Conservation (phyloP, 2,329 filamentous ascomycete species). For the Penicillium crustosum region DNA sequence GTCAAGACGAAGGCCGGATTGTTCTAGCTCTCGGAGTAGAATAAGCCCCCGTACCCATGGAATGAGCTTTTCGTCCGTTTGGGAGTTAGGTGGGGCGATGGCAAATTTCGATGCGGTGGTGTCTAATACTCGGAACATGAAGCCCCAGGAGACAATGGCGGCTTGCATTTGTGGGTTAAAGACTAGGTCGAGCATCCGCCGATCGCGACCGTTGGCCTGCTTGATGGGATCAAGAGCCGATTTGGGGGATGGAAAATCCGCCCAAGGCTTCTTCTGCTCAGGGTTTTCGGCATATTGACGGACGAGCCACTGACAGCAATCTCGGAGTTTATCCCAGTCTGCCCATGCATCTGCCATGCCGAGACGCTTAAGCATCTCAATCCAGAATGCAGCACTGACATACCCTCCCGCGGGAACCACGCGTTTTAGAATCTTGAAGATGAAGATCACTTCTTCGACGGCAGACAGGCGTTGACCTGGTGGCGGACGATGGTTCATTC, state of each 20-base stretch:
- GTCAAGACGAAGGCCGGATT: conserved; percentile 37
- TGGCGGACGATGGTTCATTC: conserved; percentile 25
- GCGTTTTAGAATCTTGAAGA: conserved; percentile 50
- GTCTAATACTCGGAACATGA: conserved; percentile 35
- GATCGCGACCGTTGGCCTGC: conserved; percentile 12
- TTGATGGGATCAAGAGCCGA: not conserved
- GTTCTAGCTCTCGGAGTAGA: conserved; percentile 41
- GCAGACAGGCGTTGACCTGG: conserved; percentile 28
- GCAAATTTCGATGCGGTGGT: conserved; percentile 20
- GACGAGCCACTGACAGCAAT: conserved; percentile 54
- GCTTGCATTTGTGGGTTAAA: conserved; percentile 48
- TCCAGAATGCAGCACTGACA: conserved; percentile 52
- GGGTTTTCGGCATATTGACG: conserved; percentile 36
- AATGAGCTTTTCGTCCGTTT: conserved; percentile 28
- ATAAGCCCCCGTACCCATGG: conserved; percentile 43
- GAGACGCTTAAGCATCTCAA: conserved; percentile 58
- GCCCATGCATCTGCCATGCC: conserved; percentile 53
- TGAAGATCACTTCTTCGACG: conserved; percentile 44
- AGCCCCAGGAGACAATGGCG: conserved; percentile 53
- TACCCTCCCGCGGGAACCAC: conserved; percentile 48
- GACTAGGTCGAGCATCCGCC: conserved; percentile 38
- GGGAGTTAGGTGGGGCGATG: conserved; percentile 17
- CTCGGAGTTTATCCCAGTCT: conserved; percentile 52
- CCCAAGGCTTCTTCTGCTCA: conserved; percentile 8
- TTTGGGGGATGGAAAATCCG: conserved; percentile 9